Percentiles rank a stretch among this genome's conserved stretches.
Evolutionary conservation across 1,284 basidiomycete species (phyloP).

Genomic region (Boletellus sp.): DNA sequence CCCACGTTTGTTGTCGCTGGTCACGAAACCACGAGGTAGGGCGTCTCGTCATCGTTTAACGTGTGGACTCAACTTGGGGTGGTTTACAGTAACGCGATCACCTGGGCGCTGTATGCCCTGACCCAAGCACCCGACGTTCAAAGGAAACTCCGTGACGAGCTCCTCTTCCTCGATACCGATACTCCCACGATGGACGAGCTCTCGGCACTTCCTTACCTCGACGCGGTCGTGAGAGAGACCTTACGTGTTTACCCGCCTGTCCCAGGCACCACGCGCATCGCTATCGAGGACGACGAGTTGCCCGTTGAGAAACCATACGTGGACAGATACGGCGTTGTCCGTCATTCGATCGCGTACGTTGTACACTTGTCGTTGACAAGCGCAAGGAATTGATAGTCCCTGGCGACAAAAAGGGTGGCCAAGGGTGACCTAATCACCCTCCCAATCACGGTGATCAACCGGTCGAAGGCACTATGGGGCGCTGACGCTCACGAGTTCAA

Average conservation of each 20-base stretch:
- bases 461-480: conserved; percentile 42
- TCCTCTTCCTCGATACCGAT: conserved; percentile 47
- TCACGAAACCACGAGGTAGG: conserved; percentile 73
- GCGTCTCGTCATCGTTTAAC: not conserved
- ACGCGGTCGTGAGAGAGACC: conserved; percentile 64
- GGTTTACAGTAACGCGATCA: conserved; percentile 42
- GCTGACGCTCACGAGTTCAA: conserved; percentile 39
- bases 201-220: conserved; percentile 56
- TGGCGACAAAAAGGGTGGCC: conserved; percentile 31
- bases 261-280: conserved; percentile 48
- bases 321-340: conserved; percentile 40
- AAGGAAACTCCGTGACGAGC: conserved; percentile 65
- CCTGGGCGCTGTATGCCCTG: conserved; percentile 66
- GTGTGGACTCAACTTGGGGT: not conserved
- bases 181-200: conserved; percentile 59
- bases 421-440: conserved; percentile 40
- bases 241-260: conserved; percentile 67
- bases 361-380: not conserved
- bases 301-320: conserved; percentile 48
- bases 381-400: not conserved
- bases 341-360: conserved; percentile 26
- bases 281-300: conserved; percentile 53
- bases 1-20: conserved; percentile 53
- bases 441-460: conserved; percentile 41
- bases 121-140: conserved; percentile 54